phyloP scores from a whole-genome alignment of 2,329 filamentous ascomycete species.

The Fusarium acutatum region DNA sequence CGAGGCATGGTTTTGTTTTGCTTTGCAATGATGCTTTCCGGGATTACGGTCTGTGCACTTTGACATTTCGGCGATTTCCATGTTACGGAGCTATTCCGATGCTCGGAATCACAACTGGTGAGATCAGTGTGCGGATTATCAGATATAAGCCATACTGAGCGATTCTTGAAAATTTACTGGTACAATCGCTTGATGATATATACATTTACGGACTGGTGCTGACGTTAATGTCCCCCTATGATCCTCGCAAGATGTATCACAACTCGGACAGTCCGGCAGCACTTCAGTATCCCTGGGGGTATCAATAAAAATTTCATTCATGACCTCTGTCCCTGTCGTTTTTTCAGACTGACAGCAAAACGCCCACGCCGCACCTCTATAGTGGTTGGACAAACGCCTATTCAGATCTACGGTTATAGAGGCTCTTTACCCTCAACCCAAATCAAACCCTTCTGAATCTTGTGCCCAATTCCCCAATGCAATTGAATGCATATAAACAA shows the following conservation, averaged over 20 bases:
- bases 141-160: not conserved
- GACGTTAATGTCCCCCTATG: not conserved
- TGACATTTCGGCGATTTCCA: constrained; percentile 6
- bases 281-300: constrained; percentile 34
- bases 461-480: constrained; percentile 29
- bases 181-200: not conserved
- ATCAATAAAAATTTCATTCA: constrained; percentile 39
- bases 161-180: not conserved
- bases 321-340: constrained; percentile 33
- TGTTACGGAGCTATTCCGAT: not conserved
- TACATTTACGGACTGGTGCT: not conserved
- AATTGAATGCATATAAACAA: constrained; percentile 33
- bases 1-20: not conserved
- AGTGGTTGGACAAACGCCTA: constrained; percentile 43
- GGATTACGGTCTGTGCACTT: constrained; percentile 4
- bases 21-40: constrained; percentile 7
- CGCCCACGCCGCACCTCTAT: constrained; percentile 40
- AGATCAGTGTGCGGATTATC: not conserved
- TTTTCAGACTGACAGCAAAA: constrained; percentile 31
- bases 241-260: not conserved
- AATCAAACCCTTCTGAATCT: constrained; percentile 20
- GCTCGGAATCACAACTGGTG: not conserved
- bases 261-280: constrained; percentile 31
- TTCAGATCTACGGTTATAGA: constrained; percentile 40
- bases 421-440: constrained; percentile 31